Evolutionary conservation across 805 yeast species (phyloP).

Genomic region (Candida morakotiae): DNA sequence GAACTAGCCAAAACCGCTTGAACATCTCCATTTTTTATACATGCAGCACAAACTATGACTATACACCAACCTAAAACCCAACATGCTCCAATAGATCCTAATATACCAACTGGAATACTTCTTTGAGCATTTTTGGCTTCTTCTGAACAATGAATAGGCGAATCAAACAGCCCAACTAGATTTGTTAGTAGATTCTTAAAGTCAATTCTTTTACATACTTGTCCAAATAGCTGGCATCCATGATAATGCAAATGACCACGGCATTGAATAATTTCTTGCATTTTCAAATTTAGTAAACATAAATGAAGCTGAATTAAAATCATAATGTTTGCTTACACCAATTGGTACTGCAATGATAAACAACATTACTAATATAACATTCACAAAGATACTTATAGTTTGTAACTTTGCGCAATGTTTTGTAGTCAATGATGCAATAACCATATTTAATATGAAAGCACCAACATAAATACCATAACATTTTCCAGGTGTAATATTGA

Average conservation of each 20-base stretch:
- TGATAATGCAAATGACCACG: constrained; percentile 41
- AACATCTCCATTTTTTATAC: constrained; percentile 42
- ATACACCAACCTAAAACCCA: constrained; percentile 54
- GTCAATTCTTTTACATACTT: constrained; percentile 13
- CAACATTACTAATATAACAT: constrained; percentile 46
- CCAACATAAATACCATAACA: constrained; percentile 63
- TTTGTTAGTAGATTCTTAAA: background rate
- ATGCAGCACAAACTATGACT: constrained; percentile 47
- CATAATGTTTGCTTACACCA: background rate
- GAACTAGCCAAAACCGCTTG: constrained; percentile 36
- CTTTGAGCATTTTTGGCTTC: constrained; percentile 58
- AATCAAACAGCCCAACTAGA: constrained; percentile 55
- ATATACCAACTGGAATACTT: constrained; percentile 61
- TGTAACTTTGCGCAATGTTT: constrained; percentile 53
- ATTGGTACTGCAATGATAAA: constrained; percentile 60
- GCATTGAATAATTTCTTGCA: constrained; percentile 29
- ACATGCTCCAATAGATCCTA: constrained; percentile 53
- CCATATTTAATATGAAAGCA: constrained; percentile 47
- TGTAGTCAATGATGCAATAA: constrained; percentile 54
- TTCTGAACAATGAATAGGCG: constrained; percentile 66
- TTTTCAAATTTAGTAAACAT: constrained; percentile 24
- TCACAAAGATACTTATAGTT: constrained; percentile 50
- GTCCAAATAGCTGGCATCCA: constrained; percentile 70
- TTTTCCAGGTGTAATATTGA: constrained; percentile 48
- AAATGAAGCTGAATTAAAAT: constrained; percentile 3